Evolutionary conservation across 371 early-diverging fungal genomes (phyloP).

Genomic region (Rhizopus microsporus): DNA sequence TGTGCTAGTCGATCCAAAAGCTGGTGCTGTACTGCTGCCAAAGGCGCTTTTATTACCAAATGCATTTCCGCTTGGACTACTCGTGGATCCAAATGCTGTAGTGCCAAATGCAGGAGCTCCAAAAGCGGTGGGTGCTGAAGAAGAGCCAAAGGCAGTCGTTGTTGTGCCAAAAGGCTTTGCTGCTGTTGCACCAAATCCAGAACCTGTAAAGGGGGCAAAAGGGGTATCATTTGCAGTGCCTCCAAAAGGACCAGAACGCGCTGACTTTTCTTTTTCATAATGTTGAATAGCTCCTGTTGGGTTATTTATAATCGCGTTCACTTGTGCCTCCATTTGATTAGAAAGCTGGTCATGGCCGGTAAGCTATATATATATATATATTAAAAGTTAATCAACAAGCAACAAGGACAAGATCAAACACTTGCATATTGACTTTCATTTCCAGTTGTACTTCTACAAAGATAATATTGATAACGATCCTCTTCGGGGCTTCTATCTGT

Average conservation of each 20-base stretch:
- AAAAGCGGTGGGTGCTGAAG: constrained; percentile 10
- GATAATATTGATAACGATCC: constrained; percentile 55
- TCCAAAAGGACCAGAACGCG: constrained; percentile 30
- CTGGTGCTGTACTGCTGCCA: constrained; percentile 15
- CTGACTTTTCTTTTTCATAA: constrained; percentile 40
- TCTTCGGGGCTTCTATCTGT: constrained; percentile 61
- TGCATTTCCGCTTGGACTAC: constrained; percentile 14
- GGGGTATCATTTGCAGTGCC: constrained; percentile 17
- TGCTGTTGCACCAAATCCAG: constrained; percentile 15
- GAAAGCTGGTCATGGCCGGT: constrained; percentile 27
- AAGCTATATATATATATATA: constrained; percentile 16
- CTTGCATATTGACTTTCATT: constrained; percentile 46
- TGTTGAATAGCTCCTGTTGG: constrained; percentile 39
- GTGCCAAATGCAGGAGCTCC: constrained; percentile 19
- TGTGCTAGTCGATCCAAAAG: constrained; percentile 25
- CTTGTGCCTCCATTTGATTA: constrained; percentile 33
- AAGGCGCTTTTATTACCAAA: constrained; percentile 23
- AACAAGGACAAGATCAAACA: background rate
- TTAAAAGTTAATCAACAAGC: background rate
- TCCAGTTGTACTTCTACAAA: constrained; percentile 35
- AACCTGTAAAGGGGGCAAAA: constrained; percentile 37
- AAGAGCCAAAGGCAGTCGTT: constrained; percentile 24
- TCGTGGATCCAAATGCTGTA: constrained; percentile 28
- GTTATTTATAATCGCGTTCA: constrained; percentile 35
- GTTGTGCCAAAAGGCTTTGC: constrained; percentile 17